phyloP scores from a whole-genome alignment of 345 rosid species.

The Sonneratia alba region DNA sequence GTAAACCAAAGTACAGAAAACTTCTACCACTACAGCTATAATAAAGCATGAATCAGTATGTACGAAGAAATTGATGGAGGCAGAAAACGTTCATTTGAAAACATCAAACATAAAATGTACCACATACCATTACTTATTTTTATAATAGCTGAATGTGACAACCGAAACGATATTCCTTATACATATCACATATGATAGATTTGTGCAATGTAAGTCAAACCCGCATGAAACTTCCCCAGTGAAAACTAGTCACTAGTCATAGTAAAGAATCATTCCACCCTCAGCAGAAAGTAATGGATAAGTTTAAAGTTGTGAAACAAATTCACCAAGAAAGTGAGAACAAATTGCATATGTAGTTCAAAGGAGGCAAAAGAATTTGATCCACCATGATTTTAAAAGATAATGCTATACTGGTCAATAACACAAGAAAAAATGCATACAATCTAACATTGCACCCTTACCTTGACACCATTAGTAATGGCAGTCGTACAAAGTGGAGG shows the following conservation, averaged over 20 bases:
- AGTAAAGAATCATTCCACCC: not conserved
- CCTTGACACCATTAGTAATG: constrained; percentile 72
- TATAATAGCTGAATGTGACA: not conserved
- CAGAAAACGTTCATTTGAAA: not conserved
- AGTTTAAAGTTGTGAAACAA: not conserved
- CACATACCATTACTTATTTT: not conserved
- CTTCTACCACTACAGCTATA: not conserved
- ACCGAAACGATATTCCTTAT: not conserved
- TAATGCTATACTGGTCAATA: too few relatives aligned
- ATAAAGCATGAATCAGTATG: not conserved
- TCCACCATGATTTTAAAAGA: too few relatives aligned
- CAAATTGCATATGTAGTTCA: too few relatives aligned
- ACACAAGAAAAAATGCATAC: too few relatives aligned
- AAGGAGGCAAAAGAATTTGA: too few relatives aligned
- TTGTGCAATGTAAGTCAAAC: not conserved
- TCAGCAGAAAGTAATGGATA: not conserved
- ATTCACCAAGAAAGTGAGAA: too few relatives aligned
- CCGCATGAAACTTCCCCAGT: not conserved
- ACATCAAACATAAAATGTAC: not conserved
- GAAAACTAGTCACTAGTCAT: not conserved
- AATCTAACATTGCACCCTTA: constrained; percentile 13
- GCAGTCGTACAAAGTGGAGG: constrained; percentile 70
- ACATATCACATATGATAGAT: not conserved
- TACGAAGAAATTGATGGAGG: too few relatives aligned
- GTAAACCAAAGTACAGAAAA: not conserved